Conservation (phyloP, 2,329 filamentous ascomycete species). For the Tolypocladium endophyticum region DNA sequence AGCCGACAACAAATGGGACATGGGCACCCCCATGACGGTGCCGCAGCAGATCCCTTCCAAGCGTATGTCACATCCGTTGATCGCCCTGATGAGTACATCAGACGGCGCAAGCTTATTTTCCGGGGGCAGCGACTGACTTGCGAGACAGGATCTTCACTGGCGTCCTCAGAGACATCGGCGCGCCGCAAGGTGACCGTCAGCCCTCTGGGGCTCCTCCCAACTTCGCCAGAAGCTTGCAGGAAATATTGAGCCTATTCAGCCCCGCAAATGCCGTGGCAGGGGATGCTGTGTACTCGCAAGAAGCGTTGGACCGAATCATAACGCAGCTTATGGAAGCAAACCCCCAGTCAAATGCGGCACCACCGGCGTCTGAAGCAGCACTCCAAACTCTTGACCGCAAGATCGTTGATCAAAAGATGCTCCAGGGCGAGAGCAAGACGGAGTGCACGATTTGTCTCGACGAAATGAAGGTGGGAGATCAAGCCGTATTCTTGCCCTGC, state of each 20-base stretch:
- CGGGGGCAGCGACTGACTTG: slow-evolving; percentile 1
- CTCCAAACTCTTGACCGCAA: slow-evolving; percentile 66
- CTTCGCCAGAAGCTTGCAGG: slow-evolving; percentile 30
- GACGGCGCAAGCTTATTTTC: neutral
- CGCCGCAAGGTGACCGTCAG: slow-evolving; percentile 17
- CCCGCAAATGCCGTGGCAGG: slow-evolving; percentile 47
- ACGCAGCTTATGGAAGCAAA: slow-evolving; percentile 81
- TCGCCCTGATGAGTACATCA: neutral
- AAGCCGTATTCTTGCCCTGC: slow-evolving; percentile 72
- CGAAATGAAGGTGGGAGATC: slow-evolving; percentile 59
- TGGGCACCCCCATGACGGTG: slow-evolving; percentile 7
- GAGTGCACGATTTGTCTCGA: slow-evolving; percentile 97
- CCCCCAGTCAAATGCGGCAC: slow-evolving; percentile 63
- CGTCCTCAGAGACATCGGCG: slow-evolving; percentile 28
- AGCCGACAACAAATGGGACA: slow-evolving; percentile 1
- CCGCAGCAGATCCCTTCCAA: slow-evolving; percentile 32
- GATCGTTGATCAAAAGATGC: slow-evolving; percentile 58
- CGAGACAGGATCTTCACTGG: slow-evolving; percentile 33
- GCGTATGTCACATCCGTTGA: slow-evolving; percentile 26
- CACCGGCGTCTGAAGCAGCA: slow-evolving; percentile 66
- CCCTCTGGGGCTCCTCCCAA: slow-evolving; percentile 9
- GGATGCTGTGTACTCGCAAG: slow-evolving; percentile 83
- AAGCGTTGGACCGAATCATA: slow-evolving; percentile 82
- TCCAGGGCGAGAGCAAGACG: slow-evolving; percentile 53
- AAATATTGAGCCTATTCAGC: slow-evolving; percentile 44